Conservation (phyloP, 1,284 basidiomycete species). For the Puccinia triticina region DNA sequence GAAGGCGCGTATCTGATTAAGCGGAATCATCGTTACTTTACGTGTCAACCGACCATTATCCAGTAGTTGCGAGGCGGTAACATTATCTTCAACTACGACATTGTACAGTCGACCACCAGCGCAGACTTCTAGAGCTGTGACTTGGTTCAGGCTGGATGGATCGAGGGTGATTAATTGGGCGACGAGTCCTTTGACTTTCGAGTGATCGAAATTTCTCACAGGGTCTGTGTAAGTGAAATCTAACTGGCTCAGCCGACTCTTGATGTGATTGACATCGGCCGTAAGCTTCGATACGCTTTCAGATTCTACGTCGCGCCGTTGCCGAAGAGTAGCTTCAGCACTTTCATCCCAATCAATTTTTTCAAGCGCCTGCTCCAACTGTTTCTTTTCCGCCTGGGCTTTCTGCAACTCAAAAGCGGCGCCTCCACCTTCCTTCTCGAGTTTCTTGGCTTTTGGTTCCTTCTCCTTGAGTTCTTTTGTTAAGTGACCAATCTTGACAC, state of each 20-base stretch:
- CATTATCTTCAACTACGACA: constrained; percentile 88
- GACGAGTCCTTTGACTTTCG: constrained; percentile 77
- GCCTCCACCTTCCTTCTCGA: constrained; percentile 80
- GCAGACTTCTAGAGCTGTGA: constrained; percentile 82
- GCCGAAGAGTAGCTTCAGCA: constrained; percentile 72
- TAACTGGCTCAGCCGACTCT: constrained; percentile 70
- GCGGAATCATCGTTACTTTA: constrained; percentile 88
- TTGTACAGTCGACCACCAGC: constrained; percentile 92
- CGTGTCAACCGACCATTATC: constrained; percentile 81
- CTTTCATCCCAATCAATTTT: constrained; percentile 78
- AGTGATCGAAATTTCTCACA: constrained; percentile 77
- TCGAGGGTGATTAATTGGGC: constrained; percentile 72
- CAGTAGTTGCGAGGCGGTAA: constrained; percentile 81
- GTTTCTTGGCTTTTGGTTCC: constrained; percentile 78
- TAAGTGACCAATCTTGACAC: constrained; percentile 75
- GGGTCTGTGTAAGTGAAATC: constrained; percentile 85
- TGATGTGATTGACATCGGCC: constrained; percentile 69
- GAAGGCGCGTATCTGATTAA: constrained; percentile 83
- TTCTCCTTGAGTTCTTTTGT: constrained; percentile 79
- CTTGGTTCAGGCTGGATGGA: constrained; percentile 72
- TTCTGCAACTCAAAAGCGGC: constrained; percentile 69
- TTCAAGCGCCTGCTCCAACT: constrained; percentile 66
- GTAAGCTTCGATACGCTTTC: constrained; percentile 66
- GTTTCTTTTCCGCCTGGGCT: constrained; percentile 69
- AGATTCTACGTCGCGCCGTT: constrained; percentile 67